Base-by-base conservation (phyloP, 1,139 yeast species). In the Petasospora fabianii region DNA sequence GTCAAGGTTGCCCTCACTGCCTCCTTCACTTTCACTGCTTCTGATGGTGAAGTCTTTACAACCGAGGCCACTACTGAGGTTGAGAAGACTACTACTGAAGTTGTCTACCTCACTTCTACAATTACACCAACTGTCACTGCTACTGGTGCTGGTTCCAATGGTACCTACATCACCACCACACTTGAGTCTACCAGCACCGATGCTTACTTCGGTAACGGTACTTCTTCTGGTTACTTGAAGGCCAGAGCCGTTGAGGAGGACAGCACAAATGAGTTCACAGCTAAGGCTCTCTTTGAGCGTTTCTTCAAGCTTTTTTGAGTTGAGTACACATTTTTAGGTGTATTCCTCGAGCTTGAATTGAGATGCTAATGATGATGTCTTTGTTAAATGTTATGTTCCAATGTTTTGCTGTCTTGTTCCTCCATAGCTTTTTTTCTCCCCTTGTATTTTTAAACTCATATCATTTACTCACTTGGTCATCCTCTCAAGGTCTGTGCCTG, bases 181-280 rank as follows among this genome's bases (percentile, higher is more conserved):
- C 19, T 31, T n/a, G 35, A 30, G 40, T 56, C 48, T 53, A 56
- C 47, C 43, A 54, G 47, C 44, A 54, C 47, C 35, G 48, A 39
- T 13, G 51, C 47, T 68, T 50, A 72, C 58, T 55, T 32, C 39
- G 48, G 56, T 16, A 66, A 67, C 15, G 60, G 61, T 37, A 60
- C 60, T 33, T 52, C 56, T 43, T 59, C 65, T 49, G 58, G 58
- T 43, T 39, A 50, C 21, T 41, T 42, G 33, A 32, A 24, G 27
- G 48, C 42, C 28, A 41, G 40, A 41, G 44, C 41, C 11, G 37
- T 34, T 31, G 13, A 44, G 15, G 55, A 55, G 10, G 52, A 55
- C 34, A 24, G 24, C 5, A 48, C 58, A 57, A 20, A 34, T 21
- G 35, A 38, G 11, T 35, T 36, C 21, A 34, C 40, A 9, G 39